Base-by-base conservation (phyloP, 306 rosid species). In the Cicer cuneatum region DNA sequence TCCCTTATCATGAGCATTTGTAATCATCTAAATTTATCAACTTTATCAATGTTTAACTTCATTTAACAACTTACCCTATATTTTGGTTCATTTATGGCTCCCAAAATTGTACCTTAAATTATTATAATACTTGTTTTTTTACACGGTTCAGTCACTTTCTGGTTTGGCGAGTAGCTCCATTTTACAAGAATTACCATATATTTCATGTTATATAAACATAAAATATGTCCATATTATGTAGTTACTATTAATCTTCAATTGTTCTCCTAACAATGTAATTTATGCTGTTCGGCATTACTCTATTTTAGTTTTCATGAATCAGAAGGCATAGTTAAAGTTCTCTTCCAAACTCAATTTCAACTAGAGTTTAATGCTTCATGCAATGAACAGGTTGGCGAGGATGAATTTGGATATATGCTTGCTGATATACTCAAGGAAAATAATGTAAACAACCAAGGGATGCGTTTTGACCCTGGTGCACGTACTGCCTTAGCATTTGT, bases 391-490 rank as follows among this genome's bases (percentile, higher is more conserved):
- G 97, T 94, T 39, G 98, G 98, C 59, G 96, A 90, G 71, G 98
- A 94, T 85, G 98, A 94, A 82, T 94, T 94, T 76, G 98, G 97
- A 33, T 91, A 94, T 87, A 94, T 94, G 97, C 98, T 94, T 72
- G 91, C 89, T 12, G 83, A 91, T 81, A 90, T 91, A 78, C 82
- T 94, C 53, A 91, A 90, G 88, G 90, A 94, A 73, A 91, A 90
- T 77, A 94, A 88, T 72, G 98, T 94, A 73, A 88, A 86, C 85
- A 85, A 18, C 68, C 85, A 89, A 85, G 98, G 97, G 79, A 60
- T 91, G 90, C 88, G 89, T 70, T 94, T 91, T 79, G 98, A 94
- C 86, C 86, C 96, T 60, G 93, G 90, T 64, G 98, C 97, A 45
- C 89, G 98, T 35, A 94, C 98, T 42, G 97, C 98, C 70, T 90